Percentiles rank a stretch among this genome's conserved stretches.
phyloP scores from a whole-genome alignment of 1,284 basidiomycete genomes.

The Sporisorium iseilematis-ciliati region DNA sequence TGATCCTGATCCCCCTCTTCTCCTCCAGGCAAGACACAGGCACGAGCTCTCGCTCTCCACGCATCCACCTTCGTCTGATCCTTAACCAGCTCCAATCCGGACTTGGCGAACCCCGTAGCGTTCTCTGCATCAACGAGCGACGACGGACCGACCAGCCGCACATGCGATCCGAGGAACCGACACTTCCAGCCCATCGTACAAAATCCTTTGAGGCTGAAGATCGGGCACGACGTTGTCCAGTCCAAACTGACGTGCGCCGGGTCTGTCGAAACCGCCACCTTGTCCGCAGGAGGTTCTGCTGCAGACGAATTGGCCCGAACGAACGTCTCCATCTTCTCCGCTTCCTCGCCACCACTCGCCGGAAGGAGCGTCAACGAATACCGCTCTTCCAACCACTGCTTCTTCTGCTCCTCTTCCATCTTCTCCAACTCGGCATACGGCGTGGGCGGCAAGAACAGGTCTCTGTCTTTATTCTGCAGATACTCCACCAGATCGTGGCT shows the following conservation, averaged over 20 bases:
- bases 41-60: constrained; percentile 40
- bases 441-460: constrained; percentile 74
- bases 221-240: constrained; percentile 76
- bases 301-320: constrained; percentile 65
- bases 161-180: constrained; percentile 85
- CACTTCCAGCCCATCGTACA: constrained; percentile 91
- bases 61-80: constrained; percentile 75
- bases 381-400: constrained; percentile 42
- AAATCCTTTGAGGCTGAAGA: constrained; percentile 80
- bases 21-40: constrained; percentile 48
- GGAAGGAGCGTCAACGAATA: constrained; percentile 37
- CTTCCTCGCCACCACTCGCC: not conserved
- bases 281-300: constrained; percentile 24
- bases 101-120: constrained; percentile 20
- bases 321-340: constrained; percentile 21
- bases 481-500: constrained; percentile 84
- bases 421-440: constrained; percentile 12
- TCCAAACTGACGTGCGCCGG: constrained; percentile 73
- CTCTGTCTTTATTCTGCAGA: constrained; percentile 80
- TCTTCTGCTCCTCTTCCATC: constrained; percentile 16
- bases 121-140: constrained; percentile 1
- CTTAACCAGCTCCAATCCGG: constrained; percentile 71
- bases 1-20: constrained; percentile 74
- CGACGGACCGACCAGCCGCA: constrained; percentile 47
- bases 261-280: constrained; percentile 18